Evolutionary conservation across 371 early-diverging fungal genomes (phyloP), one percentile per base, ranked within the genome.

Genomic region (Mortierella polycephala): DNA sequence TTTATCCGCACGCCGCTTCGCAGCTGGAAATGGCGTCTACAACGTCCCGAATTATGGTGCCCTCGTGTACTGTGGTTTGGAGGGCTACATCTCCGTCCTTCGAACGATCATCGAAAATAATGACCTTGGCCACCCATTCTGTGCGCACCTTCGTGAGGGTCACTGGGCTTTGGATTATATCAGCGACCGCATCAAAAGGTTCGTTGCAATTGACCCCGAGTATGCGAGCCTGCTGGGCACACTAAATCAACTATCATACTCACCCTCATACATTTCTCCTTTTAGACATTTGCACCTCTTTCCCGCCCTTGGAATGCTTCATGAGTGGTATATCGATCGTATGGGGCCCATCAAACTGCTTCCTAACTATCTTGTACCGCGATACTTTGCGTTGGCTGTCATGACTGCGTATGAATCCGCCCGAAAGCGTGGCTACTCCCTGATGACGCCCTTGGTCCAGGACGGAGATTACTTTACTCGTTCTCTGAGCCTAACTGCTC

Each of bases 101-200:
- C 83, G 85, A 0, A 86, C 88, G 0, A 91, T 96, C 30, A 93
- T 95, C 44, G 86, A 88, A 1, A 84, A 83, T 59, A 99, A 97
- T 71, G 94, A 99, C 76, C 84, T 97, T 60, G 97, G 98, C 0
- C 97, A 97, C 70, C 93, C 97, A 2, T 85, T 99, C 30, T 97
- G 96, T 75, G 88, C 83, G 16, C 94, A 99, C 69, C 79, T 99
- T 64, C 90, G 98, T 21, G 87, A 88, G 21, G 99, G 99, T 2
- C 75, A 83, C 30, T 99, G 99, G 99, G 93, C 96, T 14, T 76
- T 95, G 65, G 97, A 98, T 63, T 99, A 97, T 69, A 83, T 90
- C 23, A 81, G 91, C 13, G 79, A 86, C 46, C 90, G 98, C 5
- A 84, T 99, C 40, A 75, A 87, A 23, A 86, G 87, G 74, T 92